Conservation (phyloP, 1,284 basidiomycete genomes). For the Phenoliferia sp. region DNA sequence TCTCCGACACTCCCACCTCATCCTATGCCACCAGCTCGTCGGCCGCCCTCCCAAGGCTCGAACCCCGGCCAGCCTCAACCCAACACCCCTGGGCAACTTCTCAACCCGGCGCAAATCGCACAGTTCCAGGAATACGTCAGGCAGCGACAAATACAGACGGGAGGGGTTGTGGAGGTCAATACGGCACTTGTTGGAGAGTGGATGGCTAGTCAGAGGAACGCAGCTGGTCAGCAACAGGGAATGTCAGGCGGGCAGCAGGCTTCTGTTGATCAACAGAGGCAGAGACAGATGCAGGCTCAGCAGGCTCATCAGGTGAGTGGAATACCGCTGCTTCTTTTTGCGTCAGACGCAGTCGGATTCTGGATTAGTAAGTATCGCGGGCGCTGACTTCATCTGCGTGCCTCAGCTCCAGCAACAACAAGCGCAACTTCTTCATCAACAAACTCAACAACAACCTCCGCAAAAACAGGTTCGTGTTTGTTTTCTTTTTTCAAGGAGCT, state of each 20-base stretch:
- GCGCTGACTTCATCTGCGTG: neutral
- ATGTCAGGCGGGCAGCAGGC: too few species aligned
- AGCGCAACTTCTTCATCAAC: neutral
- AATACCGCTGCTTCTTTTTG: too few species aligned
- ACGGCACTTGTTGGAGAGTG: neutral
- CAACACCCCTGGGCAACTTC: too few species aligned
- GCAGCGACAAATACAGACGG: neutral
- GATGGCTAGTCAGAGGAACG: neutral
- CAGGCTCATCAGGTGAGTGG: too few species aligned
- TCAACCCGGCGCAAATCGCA: neutral
- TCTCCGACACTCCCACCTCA: too few species aligned
- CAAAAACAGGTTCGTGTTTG: slow-evolving; percentile 4
- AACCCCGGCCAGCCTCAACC: too few species aligned
- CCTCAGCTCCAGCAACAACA: slow-evolving; percentile 5
- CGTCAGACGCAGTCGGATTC: too few species aligned
- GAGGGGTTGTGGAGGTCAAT: neutral
- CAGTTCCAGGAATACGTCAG: neutral
- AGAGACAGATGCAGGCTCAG: neutral
- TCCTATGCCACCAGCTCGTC: too few species aligned
- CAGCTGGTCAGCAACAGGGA: neutral
- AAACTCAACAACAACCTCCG: neutral
- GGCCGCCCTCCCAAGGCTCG: too few species aligned
- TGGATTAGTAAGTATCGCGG: neutral
- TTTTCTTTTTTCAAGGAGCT: neutral
- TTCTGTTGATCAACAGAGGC: neutral